Base-by-base conservation (phyloP, 208 protist genomes). In the Trypanosomatidae sp. region DNA sequence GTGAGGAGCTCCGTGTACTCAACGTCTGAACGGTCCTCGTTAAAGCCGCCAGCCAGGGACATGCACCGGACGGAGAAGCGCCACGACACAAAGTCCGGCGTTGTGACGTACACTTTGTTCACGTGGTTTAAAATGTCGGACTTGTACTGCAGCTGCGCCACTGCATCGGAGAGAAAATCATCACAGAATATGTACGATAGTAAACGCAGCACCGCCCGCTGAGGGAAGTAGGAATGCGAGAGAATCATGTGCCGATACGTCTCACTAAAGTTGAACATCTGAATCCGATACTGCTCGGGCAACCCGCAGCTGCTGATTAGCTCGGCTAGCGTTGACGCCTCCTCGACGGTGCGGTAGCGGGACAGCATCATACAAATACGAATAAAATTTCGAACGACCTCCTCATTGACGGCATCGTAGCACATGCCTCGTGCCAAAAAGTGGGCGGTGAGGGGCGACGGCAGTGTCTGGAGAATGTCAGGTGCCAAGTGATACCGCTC, bases 211-310 rank as follows among this genome's bases (percentile, higher is more conserved):
- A 95, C 93, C 25, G 91, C 84, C 13, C 93, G 82, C 80, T 96
- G 90, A 28, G 88, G 82, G 65, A 97, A 97, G 78, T 91, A 92
- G 8, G 89, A 95, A 44, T 85, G 85, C 10, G 89, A 94, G 22
- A 95, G 73, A 71, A 97, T 91, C 90, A 97, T 94, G 76, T 95
- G 91, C 7, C 90, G 83, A 73, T 94, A 97, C 36, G 90, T 91
- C 71, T 95, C 91, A 56, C 88, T 93, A 74, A 93, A 93, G 76
- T 92, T 95, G 79, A 95, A 95, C 85, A 95, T 91, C 50, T 84
- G 82, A 83, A 89, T 84, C 5, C 91, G 87, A 79, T 97, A 93
- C 62, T 91, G 84, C 74, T 95, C 89, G 4, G 89, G 90, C 49
- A 94, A 60, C 13, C 91, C 91, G 67, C 87, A 94, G 80, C 84